Evolutionary conservation across 805 yeast genomes (phyloP).

Genomic region (Starmerella floris): DNA sequence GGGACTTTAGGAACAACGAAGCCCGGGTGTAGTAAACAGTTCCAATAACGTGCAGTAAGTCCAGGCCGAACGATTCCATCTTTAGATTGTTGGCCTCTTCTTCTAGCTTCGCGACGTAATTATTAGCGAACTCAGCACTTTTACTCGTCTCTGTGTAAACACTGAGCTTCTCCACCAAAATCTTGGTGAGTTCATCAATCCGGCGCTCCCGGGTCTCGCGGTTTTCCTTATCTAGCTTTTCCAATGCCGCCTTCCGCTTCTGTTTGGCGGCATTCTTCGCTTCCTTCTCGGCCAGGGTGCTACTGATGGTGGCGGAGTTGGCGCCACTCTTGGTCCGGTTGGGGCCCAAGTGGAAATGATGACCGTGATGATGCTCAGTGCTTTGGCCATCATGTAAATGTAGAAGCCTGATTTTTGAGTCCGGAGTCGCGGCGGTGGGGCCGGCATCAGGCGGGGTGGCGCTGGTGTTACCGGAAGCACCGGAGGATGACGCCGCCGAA

Average conservation of each 20-base stretch:
- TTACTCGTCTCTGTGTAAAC: conserved; percentile 54
- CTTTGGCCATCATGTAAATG: background rate
- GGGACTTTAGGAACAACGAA: conserved; percentile 54
- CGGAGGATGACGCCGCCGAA: background rate
- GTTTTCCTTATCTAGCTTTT: conserved; percentile 37
- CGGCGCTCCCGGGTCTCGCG: conserved; percentile 19
- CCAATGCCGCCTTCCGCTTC: conserved; percentile 22
- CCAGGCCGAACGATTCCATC: conserved; percentile 90
- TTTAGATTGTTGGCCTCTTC: conserved; percentile 84
- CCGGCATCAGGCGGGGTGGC: background rate
- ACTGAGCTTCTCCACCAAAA: conserved; percentile 51
- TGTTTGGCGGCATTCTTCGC: conserved; percentile 27
- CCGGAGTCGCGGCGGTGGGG: background rate
- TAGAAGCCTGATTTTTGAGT: background rate
- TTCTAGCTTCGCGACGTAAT: conserved; percentile 51
- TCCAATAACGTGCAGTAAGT: conserved; percentile 68
- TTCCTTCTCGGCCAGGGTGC: conserved; percentile 10
- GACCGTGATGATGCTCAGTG: background rate
- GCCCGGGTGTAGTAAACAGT: conserved; percentile 65
- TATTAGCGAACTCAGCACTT: conserved; percentile 45
- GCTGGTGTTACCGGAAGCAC: background rate
- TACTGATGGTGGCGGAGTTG: background rate
- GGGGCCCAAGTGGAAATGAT: background rate
- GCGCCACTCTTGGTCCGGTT: background rate
- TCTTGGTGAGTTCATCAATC: conserved; percentile 59